Conservation (phyloP, 257 asterid species). For the Nicotiana sylvestris region DNA sequence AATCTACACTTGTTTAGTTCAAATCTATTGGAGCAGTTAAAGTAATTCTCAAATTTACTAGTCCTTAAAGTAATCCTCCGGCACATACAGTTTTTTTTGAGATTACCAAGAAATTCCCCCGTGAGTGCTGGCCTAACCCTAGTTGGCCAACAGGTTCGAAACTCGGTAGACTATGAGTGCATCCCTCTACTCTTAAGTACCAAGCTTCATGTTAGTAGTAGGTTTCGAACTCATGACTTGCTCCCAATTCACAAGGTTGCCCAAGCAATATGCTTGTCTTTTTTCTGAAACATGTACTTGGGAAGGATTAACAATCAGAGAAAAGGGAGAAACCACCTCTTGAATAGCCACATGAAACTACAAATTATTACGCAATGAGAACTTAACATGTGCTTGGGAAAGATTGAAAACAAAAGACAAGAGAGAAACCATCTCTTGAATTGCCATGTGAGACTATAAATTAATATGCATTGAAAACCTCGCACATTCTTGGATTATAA, state of each 20-base stretch:
- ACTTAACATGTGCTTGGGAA: neutral
- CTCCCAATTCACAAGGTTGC: neutral
- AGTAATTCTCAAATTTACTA: neutral
- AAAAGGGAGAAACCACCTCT: neutral
- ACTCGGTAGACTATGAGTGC: neutral
- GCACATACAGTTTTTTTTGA: neutral
- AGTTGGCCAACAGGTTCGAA: neutral
- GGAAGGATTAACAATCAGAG: neutral
- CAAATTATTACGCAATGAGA: neutral
- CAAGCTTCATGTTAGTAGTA: neutral
- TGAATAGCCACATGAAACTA: neutral
- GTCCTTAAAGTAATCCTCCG: neutral
- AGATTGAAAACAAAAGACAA: neutral
- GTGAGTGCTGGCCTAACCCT: neutral
- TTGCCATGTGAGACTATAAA: neutral
- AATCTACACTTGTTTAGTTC: neutral
- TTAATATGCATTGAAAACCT: neutral
- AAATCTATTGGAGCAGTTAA: neutral
- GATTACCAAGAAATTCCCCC: neutral
- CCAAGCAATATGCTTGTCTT: neutral
- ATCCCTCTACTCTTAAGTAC: neutral
- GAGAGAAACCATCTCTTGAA: neutral
- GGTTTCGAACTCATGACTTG: neutral
- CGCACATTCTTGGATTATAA: too few species aligned
- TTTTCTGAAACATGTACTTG: neutral